Evolutionary conservation across 177 flowering plant genomes (phyloP).

Genomic region (Telopea speciosissima): DNA sequence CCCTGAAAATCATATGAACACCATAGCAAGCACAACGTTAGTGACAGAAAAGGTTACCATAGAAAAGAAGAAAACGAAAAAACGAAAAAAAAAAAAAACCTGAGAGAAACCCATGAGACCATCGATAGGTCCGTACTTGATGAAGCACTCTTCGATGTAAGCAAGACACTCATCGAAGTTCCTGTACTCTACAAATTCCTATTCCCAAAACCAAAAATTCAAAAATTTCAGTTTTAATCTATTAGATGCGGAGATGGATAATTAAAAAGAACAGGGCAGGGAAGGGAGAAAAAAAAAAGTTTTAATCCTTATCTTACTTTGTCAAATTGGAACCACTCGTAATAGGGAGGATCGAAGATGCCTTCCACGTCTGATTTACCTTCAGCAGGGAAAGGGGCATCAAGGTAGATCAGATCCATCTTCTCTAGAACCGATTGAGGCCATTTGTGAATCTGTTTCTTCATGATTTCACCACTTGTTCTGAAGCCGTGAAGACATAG

Average conservation of each 20-base stretch:
- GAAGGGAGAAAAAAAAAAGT: too few relatives aligned
- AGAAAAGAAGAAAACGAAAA: not conserved
- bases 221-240: too few relatives aligned
- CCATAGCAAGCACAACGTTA: too few relatives aligned
- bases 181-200: conserved; percentile 49
- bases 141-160: conserved; percentile 59
- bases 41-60: too few relatives aligned
- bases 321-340: conserved; percentile 63
- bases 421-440: conserved; percentile 37
- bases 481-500: conserved; percentile 81
- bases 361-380: conserved; percentile 58
- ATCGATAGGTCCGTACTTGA: conserved; percentile 70
- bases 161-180: conserved; percentile 61
- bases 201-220: too few relatives aligned
- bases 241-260: too few relatives aligned
- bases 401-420: conserved; percentile 53
- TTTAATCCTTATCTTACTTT: conserved; percentile 36
- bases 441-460: conserved; percentile 48
- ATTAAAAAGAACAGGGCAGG: too few relatives aligned
- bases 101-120: conserved; percentile 80
- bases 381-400: conserved; percentile 50
- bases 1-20: conserved; percentile 32
- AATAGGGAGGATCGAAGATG: conserved; percentile 65
- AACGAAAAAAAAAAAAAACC: conserved; percentile 35
- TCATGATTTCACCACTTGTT: conserved; percentile 56